phyloP scores from a whole-genome alignment of 192 early-diverging fungal species.

The Tieghemiomyces parasiticus region DNA sequence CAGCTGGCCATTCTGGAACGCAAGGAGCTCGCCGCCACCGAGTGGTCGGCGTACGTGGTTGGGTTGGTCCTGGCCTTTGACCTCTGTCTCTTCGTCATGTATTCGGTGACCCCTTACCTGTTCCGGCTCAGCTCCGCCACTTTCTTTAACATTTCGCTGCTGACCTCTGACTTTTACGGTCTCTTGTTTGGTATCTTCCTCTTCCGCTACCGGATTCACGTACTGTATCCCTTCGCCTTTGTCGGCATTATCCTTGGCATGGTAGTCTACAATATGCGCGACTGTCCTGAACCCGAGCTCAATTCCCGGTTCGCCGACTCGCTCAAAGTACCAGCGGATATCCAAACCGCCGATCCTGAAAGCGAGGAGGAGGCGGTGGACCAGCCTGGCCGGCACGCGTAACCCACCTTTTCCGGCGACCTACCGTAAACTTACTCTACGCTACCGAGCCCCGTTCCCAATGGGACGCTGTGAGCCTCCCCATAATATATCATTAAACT shows the following conservation, averaged over 20 bases:
- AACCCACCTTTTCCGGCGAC: no score
- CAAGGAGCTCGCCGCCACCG: slow-evolving; percentile 23
- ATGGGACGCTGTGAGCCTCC: no score
- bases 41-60: slow-evolving; percentile 35
- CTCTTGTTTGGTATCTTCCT: slow-evolving; percentile 57
- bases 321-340: neutral
- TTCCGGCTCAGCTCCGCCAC: slow-evolving; percentile 55
- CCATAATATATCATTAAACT: no score
- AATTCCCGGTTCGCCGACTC: neutral
- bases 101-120: slow-evolving; percentile 51
- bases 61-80: slow-evolving; percentile 49
- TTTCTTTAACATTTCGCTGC: slow-evolving; percentile 60
- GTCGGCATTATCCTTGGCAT: slow-evolving; percentile 47
- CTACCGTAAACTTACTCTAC: no score
- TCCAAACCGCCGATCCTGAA: no score
- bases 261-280: slow-evolving; percentile 46
- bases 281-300: slow-evolving; percentile 35
- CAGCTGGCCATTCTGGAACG: slow-evolving; percentile 59
- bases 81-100: slow-evolving; percentile 52
- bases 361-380: no score
- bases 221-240: slow-evolving; percentile 53
- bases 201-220: slow-evolving; percentile 39
- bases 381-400: no score
- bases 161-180: slow-evolving; percentile 70
- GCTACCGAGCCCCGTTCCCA: no score